These are phyloP conservation scores for Pyrenophora teres DNA, from an alignment of 2,329 filamentous ascomycete species.

Conservation along the genomic window DNA sequence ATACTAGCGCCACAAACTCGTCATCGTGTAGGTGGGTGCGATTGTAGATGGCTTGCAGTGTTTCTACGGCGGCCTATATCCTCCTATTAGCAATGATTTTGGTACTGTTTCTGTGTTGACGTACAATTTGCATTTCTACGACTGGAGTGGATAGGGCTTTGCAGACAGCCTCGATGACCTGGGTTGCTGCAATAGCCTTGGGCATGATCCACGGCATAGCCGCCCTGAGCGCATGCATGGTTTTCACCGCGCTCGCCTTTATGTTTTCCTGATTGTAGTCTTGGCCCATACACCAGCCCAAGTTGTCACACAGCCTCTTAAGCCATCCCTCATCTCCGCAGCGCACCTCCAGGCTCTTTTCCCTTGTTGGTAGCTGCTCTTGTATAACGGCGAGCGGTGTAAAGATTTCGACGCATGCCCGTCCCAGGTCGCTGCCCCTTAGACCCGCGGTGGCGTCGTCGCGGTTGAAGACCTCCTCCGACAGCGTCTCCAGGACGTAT, in stretches of 20 bases:
- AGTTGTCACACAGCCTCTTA: constrained; percentile 72
- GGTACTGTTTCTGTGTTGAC: not conserved
- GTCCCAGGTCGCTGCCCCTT: constrained; percentile 81
- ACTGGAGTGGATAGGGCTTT: constrained; percentile 46
- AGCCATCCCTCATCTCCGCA: constrained; percentile 88
- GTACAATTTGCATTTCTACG: constrained; percentile 44
- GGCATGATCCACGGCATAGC: constrained; percentile 87
- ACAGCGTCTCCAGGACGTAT: constrained; percentile 85
- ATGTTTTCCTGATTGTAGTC: constrained; percentile 69
- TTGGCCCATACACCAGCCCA: constrained; percentile 72
- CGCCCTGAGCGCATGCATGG: constrained; percentile 76
- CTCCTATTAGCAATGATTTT: constrained; percentile 20
- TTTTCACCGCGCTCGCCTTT: constrained; percentile 73
- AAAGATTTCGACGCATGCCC: constrained; percentile 91
- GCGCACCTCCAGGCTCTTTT: constrained; percentile 70
- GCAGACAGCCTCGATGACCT: constrained; percentile 47
- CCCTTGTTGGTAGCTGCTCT: constrained; percentile 76
- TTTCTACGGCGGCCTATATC: constrained; percentile 68
- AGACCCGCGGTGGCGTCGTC: constrained; percentile 86
- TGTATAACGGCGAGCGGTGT: constrained; percentile 76
- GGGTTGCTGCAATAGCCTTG: constrained; percentile 70
- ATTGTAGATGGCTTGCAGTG: constrained; percentile 80
- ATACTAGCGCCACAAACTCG: constrained; percentile 77
- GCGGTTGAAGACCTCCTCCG: constrained; percentile 90
- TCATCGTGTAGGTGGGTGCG: constrained; percentile 73